phyloP scores from a whole-genome alignment of 768 basidiomycete genomes.

The Paxillus involutus region DNA sequence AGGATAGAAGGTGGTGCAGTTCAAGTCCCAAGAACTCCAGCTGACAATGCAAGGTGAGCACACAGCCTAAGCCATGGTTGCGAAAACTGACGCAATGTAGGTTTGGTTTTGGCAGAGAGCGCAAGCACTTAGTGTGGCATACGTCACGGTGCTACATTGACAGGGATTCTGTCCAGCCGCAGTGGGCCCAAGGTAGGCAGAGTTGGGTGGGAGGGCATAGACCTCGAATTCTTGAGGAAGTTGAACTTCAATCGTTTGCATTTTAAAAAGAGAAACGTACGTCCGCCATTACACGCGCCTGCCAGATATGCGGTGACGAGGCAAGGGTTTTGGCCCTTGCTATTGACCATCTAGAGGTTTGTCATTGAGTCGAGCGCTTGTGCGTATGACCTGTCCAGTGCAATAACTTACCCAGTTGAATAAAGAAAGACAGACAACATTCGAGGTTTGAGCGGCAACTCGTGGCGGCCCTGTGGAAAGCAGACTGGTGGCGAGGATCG shows the following conservation, averaged over 20 bases:
- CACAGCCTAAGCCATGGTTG: neutral
- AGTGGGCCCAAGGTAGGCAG: too few relatives aligned
- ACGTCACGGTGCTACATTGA: slow-evolving; percentile 57
- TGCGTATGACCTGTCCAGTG: too few relatives aligned
- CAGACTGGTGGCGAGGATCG: slow-evolving; percentile 14
- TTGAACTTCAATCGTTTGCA: slow-evolving; percentile 6
- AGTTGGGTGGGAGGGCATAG: slow-evolving; percentile 38
- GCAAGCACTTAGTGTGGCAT: slow-evolving; percentile 57
- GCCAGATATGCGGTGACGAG: slow-evolving; percentile 42
- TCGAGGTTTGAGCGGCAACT: slow-evolving; percentile 22
- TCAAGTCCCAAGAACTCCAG: slow-evolving; percentile 52
- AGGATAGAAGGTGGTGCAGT: slow-evolving; percentile 42
- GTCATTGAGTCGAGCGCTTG: neutral
- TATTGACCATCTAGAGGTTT: slow-evolving; percentile 37
- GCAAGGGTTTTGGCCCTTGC: slow-evolving; percentile 49
- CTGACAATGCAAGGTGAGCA: slow-evolving; percentile 26
- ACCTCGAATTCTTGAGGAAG: slow-evolving; percentile 38
- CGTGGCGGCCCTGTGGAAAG: slow-evolving; percentile 16
- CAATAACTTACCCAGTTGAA: slow-evolving; percentile 28
- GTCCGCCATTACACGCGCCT: slow-evolving; percentile 40
- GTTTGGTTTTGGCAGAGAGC: slow-evolving; percentile 51
- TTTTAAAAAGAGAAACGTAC: slow-evolving; percentile 31
- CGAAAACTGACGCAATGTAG: slow-evolving; percentile 32
- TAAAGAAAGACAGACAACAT: slow-evolving; percentile 17
- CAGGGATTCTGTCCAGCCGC: slow-evolving; percentile 34